Conservation (phyloP, 2,329 filamentous ascomycete species). For the Lecanoromycetidae sp. region DNA sequence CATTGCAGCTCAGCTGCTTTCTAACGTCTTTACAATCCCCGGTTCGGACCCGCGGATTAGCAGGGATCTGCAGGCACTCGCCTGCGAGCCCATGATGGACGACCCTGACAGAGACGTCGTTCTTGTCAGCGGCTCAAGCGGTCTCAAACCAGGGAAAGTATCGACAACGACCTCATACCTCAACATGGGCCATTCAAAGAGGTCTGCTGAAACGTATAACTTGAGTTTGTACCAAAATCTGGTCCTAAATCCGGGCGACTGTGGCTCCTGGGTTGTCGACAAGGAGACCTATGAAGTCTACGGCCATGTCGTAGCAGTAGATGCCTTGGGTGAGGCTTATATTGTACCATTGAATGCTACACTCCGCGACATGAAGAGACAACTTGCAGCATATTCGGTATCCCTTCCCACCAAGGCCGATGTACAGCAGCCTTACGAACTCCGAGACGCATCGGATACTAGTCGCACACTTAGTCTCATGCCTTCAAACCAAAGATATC, state of each 20-base stretch:
- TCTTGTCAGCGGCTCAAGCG: neutral
- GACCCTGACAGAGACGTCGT: neutral
- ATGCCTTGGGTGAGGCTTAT: conserved; percentile 17
- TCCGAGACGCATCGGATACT: neutral
- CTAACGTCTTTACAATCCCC: neutral
- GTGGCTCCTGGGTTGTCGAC: conserved; percentile 19
- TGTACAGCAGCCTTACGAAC: neutral
- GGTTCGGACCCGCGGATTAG: neutral
- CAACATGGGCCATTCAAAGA: neutral
- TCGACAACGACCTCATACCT: neutral
- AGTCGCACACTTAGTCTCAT: neutral
- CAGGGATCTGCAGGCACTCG: neutral
- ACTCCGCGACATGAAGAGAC: conserved; percentile 10
- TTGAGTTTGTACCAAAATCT: neutral
- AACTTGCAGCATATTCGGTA: neutral
- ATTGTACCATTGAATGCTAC: conserved; percentile 15
- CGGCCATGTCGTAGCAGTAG: conserved; percentile 19
- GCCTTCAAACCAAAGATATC: too few relatives aligned
- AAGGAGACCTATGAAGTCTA: conserved; percentile 10
- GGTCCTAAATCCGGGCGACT: conserved; percentile 18
- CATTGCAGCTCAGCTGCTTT: neutral
- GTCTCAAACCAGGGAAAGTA: neutral
- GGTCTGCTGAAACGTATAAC: conserved; percentile 8
- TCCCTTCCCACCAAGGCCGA: neutral
- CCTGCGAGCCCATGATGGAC: neutral